Evolutionary conservation across 148 eudicot species (phyloP).

Genomic region (Fagopyrum tataricum): DNA sequence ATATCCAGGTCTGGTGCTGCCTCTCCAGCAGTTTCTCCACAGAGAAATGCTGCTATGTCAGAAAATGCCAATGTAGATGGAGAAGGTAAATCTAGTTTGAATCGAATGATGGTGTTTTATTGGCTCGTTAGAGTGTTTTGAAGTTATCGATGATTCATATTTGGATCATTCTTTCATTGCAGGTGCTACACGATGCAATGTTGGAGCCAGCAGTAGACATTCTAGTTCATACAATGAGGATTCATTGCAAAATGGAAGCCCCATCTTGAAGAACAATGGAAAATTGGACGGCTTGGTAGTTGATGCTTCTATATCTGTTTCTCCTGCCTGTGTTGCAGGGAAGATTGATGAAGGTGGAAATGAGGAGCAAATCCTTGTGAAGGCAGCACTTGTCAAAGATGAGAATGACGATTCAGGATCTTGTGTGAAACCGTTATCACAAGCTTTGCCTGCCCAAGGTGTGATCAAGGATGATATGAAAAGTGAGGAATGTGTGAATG

Average conservation of each 20-base stretch:
- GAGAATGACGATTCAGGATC: background rate
- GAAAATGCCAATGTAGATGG: constrained; percentile 21
- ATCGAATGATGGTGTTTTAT: background rate
- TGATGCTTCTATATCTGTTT: background rate
- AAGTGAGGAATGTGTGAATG: background rate
- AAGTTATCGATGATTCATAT: constrained; percentile 20
- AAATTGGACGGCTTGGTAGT: constrained; percentile 10
- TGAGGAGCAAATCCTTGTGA: background rate
- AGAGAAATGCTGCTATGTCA: constrained; percentile 26
- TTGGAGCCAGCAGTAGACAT: constrained; percentile 5
- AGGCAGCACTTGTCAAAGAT: background rate
- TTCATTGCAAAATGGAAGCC: constrained; percentile 2
- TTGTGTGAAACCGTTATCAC: background rate
- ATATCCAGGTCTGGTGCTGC: constrained; percentile 32
- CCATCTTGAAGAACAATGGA: constrained; percentile 4
- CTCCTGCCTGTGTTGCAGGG: constrained; percentile 6
- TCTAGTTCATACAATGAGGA: constrained; percentile 10
- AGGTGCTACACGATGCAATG: constrained; percentile 12
- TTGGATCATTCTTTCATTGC: background rate
- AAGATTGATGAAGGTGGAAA: background rate
- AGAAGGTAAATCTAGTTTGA: constrained; percentile 10
- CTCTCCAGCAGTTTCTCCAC: constrained; percentile 11
- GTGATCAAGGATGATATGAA: background rate
- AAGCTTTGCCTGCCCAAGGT: background rate
- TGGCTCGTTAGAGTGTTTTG: constrained; percentile 18